Conservation (phyloP, 2,329 filamentous ascomycete genomes). For the Hawksworthiomyces lignivorus region DNA sequence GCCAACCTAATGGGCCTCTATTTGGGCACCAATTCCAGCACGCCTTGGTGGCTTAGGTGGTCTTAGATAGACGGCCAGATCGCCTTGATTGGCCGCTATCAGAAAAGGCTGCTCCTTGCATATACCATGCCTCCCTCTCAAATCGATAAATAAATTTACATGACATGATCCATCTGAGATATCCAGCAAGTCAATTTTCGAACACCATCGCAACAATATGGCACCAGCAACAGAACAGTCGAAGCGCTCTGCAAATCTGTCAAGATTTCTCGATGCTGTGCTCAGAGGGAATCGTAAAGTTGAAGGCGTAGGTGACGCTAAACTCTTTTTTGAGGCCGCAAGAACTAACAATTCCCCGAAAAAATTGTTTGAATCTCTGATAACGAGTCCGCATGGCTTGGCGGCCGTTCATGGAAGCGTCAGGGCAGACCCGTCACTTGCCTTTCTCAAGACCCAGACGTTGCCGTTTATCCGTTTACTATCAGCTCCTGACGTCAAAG, state of each 20-base stretch:
- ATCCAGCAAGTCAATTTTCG: no score
- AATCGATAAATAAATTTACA: no score
- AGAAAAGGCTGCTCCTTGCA: no score
- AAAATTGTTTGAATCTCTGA: conserved; percentile 21
- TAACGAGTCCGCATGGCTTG: conserved; percentile 20
- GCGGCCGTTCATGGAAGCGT: conserved; percentile 19
- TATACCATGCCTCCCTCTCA: no score
- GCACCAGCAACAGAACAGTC: no score
- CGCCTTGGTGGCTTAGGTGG: no score
- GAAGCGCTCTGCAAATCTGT: background rate
- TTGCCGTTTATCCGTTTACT: conserved; percentile 30
- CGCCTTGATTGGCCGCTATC: no score
- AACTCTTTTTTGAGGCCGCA: conserved; percentile 24
- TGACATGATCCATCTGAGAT: no score
- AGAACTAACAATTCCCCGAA: conserved; percentile 14
- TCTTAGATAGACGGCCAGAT: no score
- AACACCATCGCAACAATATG: no score
- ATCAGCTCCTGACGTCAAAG: conserved; percentile 35
- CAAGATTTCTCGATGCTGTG: background rate
- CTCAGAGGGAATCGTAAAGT: conserved; percentile 19
- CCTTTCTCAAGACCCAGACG: conserved; percentile 23
- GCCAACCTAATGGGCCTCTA: no score
- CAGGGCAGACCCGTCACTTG: conserved; percentile 18
- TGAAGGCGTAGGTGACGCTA: conserved; percentile 16
- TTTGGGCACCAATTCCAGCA: no score